Evolutionary conservation across 2,329 filamentous ascomycete genomes (phyloP).

Genomic region (Teratosphaeria viscida): DNA sequence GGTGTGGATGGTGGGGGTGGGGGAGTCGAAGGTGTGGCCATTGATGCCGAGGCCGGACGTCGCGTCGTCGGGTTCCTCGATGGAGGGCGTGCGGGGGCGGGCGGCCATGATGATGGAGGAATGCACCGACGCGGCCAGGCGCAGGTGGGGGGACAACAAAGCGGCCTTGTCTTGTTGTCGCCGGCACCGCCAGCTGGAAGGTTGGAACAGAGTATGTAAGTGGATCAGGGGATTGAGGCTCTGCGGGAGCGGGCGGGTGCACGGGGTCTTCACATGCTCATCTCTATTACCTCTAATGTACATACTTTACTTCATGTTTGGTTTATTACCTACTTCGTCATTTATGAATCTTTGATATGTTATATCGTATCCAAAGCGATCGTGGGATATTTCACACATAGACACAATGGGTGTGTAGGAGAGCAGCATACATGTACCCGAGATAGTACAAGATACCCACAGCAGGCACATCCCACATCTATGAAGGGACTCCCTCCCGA

Average conservation of each 20-base stretch:
- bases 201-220: background rate
- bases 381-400: background rate
- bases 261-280: background rate
- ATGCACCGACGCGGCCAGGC: background rate
- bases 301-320: too few relatives aligned
- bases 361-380: background rate
- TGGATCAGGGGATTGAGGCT: background rate
- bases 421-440: background rate
- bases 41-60: conserved; percentile 5
- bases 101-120: background rate
- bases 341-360: background rate
- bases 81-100: conserved; percentile 2
- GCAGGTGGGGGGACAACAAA: background rate
- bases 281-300: too few relatives aligned
- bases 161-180: background rate
- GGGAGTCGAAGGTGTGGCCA: background rate
- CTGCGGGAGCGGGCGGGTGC: background rate
- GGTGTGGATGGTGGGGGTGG: conserved; percentile 16
- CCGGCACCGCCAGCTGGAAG: background rate
- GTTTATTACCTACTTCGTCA: background rate
- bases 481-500: background rate
- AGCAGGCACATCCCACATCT: background rate
- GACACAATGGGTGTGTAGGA: background rate
- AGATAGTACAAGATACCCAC: background rate
- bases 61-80: background rate